phyloP scores from a whole-genome alignment of 805 yeast genomes.

The Jamesozyma piceae region DNA sequence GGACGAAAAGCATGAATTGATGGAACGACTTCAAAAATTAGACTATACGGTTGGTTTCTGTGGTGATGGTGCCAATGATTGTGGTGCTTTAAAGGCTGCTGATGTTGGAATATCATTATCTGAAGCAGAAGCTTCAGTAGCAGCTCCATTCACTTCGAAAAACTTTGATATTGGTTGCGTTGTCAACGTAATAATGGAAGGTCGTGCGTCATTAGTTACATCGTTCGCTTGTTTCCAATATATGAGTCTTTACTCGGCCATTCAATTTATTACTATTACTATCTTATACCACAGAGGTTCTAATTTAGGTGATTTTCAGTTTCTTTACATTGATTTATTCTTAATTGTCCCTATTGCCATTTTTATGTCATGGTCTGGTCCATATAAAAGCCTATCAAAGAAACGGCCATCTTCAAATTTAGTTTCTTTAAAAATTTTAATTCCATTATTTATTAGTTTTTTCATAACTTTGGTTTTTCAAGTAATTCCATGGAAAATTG shows the following conservation, averaged over 20 bases:
- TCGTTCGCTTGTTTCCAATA: slow-evolving; percentile 95
- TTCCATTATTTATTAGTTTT: slow-evolving; percentile 77
- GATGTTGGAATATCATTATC: slow-evolving; percentile 93
- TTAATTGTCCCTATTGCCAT: slow-evolving; percentile 90
- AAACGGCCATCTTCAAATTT: slow-evolving; percentile 92
- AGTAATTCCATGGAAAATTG: slow-evolving; percentile 52
- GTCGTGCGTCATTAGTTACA: slow-evolving; percentile 89
- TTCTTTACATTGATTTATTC: slow-evolving; percentile 83
- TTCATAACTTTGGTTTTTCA: slow-evolving; percentile 57
- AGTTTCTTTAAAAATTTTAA: slow-evolving; percentile 77
- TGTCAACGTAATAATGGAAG: slow-evolving; percentile 82
- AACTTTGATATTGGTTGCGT: slow-evolving; percentile 89
- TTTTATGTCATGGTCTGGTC: slow-evolving; percentile 95
- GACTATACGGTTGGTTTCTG: slow-evolving; percentile 95
- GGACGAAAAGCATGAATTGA: slow-evolving; percentile 94
- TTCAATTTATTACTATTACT: slow-evolving; percentile 83
- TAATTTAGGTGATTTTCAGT: slow-evolving; percentile 94
- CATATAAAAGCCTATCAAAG: slow-evolving; percentile 45
- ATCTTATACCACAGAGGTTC: slow-evolving; percentile 81
- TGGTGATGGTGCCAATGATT: slow-evolving; percentile 99
- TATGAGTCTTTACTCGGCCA: slow-evolving; percentile 95
- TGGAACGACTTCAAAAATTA: slow-evolving; percentile 69
- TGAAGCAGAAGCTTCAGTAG: slow-evolving; percentile 97
- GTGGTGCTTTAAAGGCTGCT: slow-evolving; percentile 96
- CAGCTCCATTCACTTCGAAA: slow-evolving; percentile 94